A percentile compares a stretch with the other conserved stretches of the same genome.
These are phyloP conservation scores for Areca catechu DNA, from an alignment of 176 grass and related monocot genomes.

Conservation along the genomic window DNA sequence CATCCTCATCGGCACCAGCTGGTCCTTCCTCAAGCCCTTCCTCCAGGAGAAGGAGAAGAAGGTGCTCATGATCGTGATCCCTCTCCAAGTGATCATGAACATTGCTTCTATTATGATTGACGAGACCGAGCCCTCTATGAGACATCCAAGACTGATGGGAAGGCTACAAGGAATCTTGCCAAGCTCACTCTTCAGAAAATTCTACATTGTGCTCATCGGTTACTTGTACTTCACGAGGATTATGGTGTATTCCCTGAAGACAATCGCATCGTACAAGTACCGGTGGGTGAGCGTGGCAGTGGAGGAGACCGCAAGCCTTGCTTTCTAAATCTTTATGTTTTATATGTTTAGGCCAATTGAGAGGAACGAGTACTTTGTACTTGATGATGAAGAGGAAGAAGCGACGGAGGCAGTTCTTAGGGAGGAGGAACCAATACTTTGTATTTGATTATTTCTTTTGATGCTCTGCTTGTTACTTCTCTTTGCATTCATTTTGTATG, in stretches of 20 bases:
- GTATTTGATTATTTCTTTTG: no score
- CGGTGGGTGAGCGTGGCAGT: slow-evolving; percentile 93
- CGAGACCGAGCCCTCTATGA: slow-evolving; percentile 77
- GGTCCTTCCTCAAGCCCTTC: no score
- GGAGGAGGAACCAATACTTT: no score
- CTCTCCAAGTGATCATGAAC: slow-evolving; percentile 75
- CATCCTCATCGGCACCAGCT: slow-evolving; percentile 80
- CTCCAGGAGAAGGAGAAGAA: no score
- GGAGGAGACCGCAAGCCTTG: slow-evolving; percentile 59
- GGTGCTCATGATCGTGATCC: slow-evolving; percentile 92
- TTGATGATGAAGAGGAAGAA: slow-evolving; percentile 84
- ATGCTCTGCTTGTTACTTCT: no score
- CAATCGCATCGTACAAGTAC: slow-evolving; percentile 91
- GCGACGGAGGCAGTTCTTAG: slow-evolving; percentile 70
- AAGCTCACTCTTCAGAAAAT: slow-evolving; percentile 82
- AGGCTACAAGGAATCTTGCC: slow-evolving; percentile 70
- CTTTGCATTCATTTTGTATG: no score
- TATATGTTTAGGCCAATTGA: slow-evolving; percentile 90
- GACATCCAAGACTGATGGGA: slow-evolving; percentile 92
- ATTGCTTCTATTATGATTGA: slow-evolving; percentile 80
- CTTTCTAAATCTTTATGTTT: slow-evolving; percentile 94
- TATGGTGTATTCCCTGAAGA: slow-evolving; percentile 84
- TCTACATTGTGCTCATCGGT: slow-evolving; percentile 80
- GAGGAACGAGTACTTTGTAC: slow-evolving; percentile 82
- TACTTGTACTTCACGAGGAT: slow-evolving; percentile 94